phyloP scores from a whole-genome alignment of 257 asterid genomes.

The Solanum rostratum region DNA sequence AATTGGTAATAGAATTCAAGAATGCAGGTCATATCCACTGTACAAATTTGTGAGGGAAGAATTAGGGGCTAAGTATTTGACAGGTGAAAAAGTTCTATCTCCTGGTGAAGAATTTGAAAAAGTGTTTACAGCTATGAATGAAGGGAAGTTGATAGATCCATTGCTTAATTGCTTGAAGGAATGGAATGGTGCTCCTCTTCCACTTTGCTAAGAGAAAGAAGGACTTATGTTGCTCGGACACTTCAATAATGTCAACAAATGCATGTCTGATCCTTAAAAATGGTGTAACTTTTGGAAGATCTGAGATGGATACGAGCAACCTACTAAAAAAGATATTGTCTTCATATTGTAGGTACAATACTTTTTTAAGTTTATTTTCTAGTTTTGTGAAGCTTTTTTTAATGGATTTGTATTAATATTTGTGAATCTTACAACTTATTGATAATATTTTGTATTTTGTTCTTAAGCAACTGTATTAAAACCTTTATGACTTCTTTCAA shows the following conservation, averaged over 20 bases:
- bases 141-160: conserved; percentile 15
- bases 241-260: neutral
- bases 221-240: neutral
- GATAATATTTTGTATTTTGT: neutral
- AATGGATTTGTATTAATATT: neutral
- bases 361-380: neutral
- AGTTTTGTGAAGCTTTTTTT: neutral
- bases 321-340: neutral
- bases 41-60: conserved; percentile 21
- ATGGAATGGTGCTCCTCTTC: conserved; percentile 23
- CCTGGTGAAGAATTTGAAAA: conserved; percentile 21
- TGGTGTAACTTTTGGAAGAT: neutral
- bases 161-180: conserved; percentile 14
- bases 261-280: neutral
- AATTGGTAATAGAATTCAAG: conserved; percentile 9
- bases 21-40: conserved; percentile 17
- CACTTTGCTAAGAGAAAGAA: conserved; percentile 1
- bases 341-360: neutral
- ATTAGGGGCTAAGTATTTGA: conserved; percentile 1
- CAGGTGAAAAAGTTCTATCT: conserved; percentile 10
- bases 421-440: neutral
- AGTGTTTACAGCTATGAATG: conserved; percentile 15
- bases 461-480: neutral
- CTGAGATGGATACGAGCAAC: neutral
- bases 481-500: neutral